Conservation (phyloP, 2,329 filamentous ascomycete species). For the Fusarium denticulatum region DNA sequence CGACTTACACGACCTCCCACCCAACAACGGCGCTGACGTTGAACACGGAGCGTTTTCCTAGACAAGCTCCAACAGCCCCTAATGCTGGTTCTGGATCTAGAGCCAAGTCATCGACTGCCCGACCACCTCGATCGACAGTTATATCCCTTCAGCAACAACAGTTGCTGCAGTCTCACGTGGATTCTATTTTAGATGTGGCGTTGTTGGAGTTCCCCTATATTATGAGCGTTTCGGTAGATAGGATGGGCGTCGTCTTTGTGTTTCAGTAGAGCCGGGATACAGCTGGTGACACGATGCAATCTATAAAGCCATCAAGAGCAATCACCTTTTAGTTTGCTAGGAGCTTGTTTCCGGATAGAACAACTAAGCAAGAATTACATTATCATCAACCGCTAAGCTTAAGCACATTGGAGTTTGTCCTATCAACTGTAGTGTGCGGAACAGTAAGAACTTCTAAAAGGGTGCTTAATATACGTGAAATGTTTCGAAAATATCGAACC, state of each 20-base stretch:
- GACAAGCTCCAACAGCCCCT: slow-evolving; percentile 48
- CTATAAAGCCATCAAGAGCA: slow-evolving; percentile 9
- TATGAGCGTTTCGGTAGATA: slow-evolving; percentile 91
- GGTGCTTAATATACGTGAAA: neutral
- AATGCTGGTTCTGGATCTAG: slow-evolving; percentile 47
- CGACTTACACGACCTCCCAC: slow-evolving; percentile 75
- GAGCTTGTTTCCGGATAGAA: slow-evolving; percentile 10
- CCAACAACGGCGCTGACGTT: slow-evolving; percentile 71
- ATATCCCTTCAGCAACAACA: slow-evolving; percentile 90
- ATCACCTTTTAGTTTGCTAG: slow-evolving; percentile 19
- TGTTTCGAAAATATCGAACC: neutral
- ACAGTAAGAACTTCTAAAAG: neutral
- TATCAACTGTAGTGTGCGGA: neutral
- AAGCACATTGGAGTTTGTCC: neutral
- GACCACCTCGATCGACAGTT: slow-evolving; percentile 79
- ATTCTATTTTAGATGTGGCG: slow-evolving; percentile 88
- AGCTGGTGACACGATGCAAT: slow-evolving; percentile 3
- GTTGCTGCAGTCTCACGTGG: slow-evolving; percentile 85
- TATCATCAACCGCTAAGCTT: neutral
- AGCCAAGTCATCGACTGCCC: slow-evolving; percentile 44
- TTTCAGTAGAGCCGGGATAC: slow-evolving; percentile 60
- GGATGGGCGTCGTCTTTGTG: slow-evolving; percentile 89
- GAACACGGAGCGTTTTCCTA: slow-evolving; percentile 70
- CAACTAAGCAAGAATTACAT: neutral
- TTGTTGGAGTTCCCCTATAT: slow-evolving; percentile 88